Evolutionary conservation across 2,329 filamentous ascomycete species (phyloP).

Genomic region (Microcyclosporella mali): DNA sequence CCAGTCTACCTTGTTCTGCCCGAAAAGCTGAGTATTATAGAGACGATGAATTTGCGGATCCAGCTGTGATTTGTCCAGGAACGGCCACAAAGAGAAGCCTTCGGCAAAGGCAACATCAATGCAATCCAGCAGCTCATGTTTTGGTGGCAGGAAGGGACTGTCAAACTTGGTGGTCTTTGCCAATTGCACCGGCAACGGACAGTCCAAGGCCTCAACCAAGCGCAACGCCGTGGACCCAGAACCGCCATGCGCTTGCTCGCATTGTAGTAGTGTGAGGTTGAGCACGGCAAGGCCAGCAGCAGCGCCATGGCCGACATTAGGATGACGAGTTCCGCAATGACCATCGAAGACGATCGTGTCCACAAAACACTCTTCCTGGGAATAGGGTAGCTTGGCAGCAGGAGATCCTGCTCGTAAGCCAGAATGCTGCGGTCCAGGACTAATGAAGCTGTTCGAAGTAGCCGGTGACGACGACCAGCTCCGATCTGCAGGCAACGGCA

Average conservation of each 20-base stretch:
- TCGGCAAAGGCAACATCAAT: conserved; percentile 13
- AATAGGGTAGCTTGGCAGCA: no score
- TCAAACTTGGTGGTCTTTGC: neutral
- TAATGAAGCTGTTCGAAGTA: no score
- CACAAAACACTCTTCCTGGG: no score
- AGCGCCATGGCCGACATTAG: conserved; percentile 12
- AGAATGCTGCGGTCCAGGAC: no score
- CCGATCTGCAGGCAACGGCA: no score
- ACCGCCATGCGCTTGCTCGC: conserved; percentile 2
- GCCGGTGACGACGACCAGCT: no score
- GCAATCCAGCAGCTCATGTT: conserved; percentile 3
- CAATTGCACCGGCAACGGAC: conserved; percentile 5
- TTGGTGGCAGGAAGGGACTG: conserved; percentile 8
- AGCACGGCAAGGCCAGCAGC: conserved; percentile 2
- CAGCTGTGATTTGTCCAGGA: conserved; percentile 11
- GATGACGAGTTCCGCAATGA: no score
- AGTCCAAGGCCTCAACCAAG: conserved; percentile 12
- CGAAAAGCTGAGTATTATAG: conserved; percentile 10
- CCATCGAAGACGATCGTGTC: no score
- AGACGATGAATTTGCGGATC: conserved; percentile 12
- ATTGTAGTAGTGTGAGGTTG: no score
- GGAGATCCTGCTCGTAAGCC: no score
- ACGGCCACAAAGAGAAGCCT: conserved; percentile 15
- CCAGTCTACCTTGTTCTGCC: conserved; percentile 10
- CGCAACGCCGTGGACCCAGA: conserved; percentile 10